Evolutionary conservation across 2,329 filamentous ascomycete genomes (phyloP).

Genomic region (Pseudophaeomoniella oleicola): DNA sequence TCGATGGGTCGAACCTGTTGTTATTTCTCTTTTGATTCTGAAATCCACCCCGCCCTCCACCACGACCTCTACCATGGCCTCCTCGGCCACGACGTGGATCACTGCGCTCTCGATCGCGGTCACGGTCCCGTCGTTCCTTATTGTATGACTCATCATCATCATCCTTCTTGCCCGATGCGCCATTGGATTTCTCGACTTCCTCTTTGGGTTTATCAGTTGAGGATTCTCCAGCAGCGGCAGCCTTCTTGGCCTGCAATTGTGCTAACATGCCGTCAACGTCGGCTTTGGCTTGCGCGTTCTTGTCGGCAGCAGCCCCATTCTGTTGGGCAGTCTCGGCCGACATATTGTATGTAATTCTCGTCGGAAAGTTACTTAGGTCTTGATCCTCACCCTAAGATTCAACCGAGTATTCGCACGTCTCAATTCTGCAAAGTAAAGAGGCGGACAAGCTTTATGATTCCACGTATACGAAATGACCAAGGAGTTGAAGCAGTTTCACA

Average conservation of each 20-base stretch:
- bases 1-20: slow-evolving; percentile 56
- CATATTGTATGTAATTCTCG: no score
- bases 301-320: slow-evolving; percentile 6
- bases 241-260: slow-evolving; percentile 23
- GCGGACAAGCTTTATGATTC: no score
- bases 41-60: slow-evolving; percentile 13
- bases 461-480: no score
- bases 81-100: slow-evolving; percentile 3
- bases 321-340: slow-evolving; percentile 8
- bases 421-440: no score
- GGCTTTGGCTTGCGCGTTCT: slow-evolving; percentile 28
- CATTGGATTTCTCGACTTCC: slow-evolving; percentile 20
- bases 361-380: no score
- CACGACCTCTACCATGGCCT: slow-evolving; percentile 14
- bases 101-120: slow-evolving; percentile 3
- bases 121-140: slow-evolving; percentile 5
- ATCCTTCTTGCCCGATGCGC: slow-evolving; percentile 9
- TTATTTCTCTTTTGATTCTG: slow-evolving; percentile 33
- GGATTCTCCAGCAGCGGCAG: slow-evolving; percentile 18
- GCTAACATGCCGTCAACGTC: slow-evolving; percentile 30
- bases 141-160: slow-evolving; percentile 9
- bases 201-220: slow-evolving; percentile 21
- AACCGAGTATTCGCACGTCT: no score
- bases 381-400: no score
- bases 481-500: no score